These are phyloP conservation scores for Metschnikowia orientalis DNA, from an alignment of 805 yeast species.

Conservation along the genomic window DNA sequence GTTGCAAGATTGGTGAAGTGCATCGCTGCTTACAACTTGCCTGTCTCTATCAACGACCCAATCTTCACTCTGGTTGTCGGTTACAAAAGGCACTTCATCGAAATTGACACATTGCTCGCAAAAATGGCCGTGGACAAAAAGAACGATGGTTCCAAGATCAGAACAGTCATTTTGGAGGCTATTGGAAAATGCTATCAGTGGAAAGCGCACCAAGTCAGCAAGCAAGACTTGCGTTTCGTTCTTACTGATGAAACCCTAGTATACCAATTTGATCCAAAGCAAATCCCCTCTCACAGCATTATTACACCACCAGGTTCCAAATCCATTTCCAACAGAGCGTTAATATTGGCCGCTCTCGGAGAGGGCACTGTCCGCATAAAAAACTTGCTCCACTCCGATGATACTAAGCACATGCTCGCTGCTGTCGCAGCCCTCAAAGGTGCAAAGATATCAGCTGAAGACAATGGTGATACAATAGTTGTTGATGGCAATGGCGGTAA, in stretches of 20 bases:
- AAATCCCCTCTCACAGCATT: conserved; percentile 41
- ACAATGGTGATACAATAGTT: conserved; percentile 84
- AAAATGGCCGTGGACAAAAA: conserved; percentile 97
- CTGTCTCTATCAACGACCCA: conserved; percentile 72
- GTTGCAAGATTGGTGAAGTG: conserved; percentile 86
- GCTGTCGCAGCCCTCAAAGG: conserved; percentile 80
- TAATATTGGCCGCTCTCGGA: conserved; percentile 89
- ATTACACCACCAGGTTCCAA: conserved; percentile 92
- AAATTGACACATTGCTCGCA: conserved; percentile 66
- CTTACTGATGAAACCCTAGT: conserved; percentile 79
- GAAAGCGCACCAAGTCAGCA: conserved; percentile 79
- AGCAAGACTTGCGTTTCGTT: conserved; percentile 74
- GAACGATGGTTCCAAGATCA: conserved; percentile 88
- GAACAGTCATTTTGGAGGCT: conserved; percentile 73
- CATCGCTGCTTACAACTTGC: conserved; percentile 80
- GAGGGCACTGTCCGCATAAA: conserved; percentile 76
- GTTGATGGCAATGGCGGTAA: conserved; percentile 83
- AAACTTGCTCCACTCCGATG: conserved; percentile 91
- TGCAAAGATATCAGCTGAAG: conserved; percentile 77
- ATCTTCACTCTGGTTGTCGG: conserved; percentile 62
- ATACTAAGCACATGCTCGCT: conserved; percentile 88
- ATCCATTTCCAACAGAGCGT: conserved; percentile 92
- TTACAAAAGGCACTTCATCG: conserved; percentile 55
- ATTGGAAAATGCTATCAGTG: conserved; percentile 90
- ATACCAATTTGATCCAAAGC: conserved; percentile 43